phyloP scores from a whole-genome alignment of 257 asterid genomes.

The Haberlea rhodopensis region DNA sequence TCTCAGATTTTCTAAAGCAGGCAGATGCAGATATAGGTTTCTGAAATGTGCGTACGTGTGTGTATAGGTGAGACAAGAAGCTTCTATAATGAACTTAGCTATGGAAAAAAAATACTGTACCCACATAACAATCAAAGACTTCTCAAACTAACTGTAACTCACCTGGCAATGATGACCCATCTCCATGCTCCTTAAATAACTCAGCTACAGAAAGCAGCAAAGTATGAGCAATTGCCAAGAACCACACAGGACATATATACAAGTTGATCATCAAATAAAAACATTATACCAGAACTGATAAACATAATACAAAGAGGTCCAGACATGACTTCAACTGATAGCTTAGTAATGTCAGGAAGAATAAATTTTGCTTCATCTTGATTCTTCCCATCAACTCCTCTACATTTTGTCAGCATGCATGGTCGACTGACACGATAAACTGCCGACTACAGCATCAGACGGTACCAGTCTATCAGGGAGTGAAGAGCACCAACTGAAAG shows the following conservation, averaged over 20 bases:
- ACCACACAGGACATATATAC: not conserved
- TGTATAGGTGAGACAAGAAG: slow-evolving; percentile 16
- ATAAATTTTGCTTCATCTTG: slow-evolving; percentile 63
- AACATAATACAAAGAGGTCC: slow-evolving; percentile 82
- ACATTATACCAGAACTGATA: slow-evolving; percentile 70
- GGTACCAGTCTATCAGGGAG: slow-evolving; percentile 22
- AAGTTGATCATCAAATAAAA: slow-evolving; percentile 24
- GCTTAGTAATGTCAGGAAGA: slow-evolving; percentile 82
- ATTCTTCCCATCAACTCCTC: slow-evolving; percentile 52
- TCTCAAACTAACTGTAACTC: slow-evolving; percentile 30
- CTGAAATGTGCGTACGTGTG: not conserved
- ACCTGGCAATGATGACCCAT: slow-evolving; percentile 59
- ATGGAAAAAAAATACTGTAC: slow-evolving; percentile 17
- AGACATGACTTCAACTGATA: slow-evolving; percentile 66
- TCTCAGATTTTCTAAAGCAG: slow-evolving; percentile 21
- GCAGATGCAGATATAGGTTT: slow-evolving; percentile 18
- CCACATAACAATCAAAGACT: slow-evolving; percentile 7
- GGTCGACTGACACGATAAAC: slow-evolving; percentile 66
- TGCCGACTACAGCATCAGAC: slow-evolving; percentile 57
- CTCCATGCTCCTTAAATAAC: slow-evolving; percentile 48
- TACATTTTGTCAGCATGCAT: slow-evolving; percentile 57
- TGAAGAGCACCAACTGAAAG: slow-evolving; percentile 21
- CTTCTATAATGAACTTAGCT: slow-evolving; percentile 19
- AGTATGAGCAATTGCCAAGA: slow-evolving; percentile 19
- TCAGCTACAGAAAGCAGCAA: slow-evolving; percentile 56